Percentiles rank a stretch among this genome's conserved stretches.
Conservation (phyloP, 2,329 filamentous ascomycete genomes). For the Cercospora citrullina region DNA sequence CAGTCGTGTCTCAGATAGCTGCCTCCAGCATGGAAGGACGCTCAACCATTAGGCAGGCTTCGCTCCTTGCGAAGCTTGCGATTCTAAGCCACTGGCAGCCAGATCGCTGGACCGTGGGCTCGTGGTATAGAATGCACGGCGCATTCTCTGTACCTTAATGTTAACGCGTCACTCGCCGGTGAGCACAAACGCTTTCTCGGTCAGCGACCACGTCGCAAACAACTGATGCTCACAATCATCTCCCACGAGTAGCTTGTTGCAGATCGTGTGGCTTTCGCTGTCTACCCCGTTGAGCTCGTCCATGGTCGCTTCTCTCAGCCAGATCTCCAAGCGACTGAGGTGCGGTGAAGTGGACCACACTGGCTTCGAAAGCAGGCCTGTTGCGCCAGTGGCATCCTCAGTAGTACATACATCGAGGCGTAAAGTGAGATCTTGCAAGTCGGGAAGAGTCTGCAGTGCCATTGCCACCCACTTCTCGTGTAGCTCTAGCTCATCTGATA, state of each 20-base stretch:
- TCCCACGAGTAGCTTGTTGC: not conserved
- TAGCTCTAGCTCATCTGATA: conserved; percentile 4
- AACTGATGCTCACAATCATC: not conserved
- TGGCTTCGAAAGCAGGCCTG: not conserved
- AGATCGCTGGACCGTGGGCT: not conserved
- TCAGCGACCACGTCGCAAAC: not conserved
- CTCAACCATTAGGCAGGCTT: not conserved
- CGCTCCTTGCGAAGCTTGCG: not conserved
- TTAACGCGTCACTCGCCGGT: not conserved
- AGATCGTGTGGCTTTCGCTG: not conserved
- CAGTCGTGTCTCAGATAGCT: not conserved
- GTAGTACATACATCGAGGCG: not conserved
- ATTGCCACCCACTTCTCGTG: not conserved
- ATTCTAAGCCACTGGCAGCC: not conserved
- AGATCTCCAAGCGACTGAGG: not conserved
- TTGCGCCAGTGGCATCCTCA: not conserved
- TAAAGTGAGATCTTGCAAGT: not conserved
- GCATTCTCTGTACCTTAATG: not conserved
- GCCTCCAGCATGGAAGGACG: not conserved
- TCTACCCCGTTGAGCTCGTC: not conserved
- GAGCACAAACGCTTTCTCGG: not conserved
- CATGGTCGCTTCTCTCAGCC: not conserved
- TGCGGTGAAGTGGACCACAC: not conserved
- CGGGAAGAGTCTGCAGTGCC: not conserved
- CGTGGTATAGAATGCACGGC: not conserved